A percentile compares a stretch with the other conserved stretches of the same genome.
phyloP scores from a whole-genome alignment of 192 early-diverging fungal genomes.

The Linnemannia schmuckeri region DNA sequence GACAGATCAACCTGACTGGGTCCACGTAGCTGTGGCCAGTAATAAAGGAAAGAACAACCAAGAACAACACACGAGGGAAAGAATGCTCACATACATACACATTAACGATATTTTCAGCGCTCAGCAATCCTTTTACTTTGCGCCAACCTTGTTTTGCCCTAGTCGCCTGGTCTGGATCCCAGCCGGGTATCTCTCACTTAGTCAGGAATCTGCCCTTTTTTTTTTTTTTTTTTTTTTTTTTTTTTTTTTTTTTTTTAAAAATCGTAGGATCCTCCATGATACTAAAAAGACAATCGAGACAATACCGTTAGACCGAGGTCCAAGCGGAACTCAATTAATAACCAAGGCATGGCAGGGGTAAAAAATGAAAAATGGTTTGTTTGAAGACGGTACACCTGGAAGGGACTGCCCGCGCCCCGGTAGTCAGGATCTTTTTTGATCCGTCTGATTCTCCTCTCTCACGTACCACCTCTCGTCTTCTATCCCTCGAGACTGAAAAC shows the following conservation, averaged over 20 bases:
- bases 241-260: not conserved
- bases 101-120: not conserved
- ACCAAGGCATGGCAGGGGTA: no score
- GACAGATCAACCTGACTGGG: not conserved
- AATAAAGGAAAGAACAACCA: not conserved
- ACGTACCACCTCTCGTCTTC: no score
- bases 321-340: not conserved
- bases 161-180: not conserved
- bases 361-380: not conserved
- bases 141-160: not conserved
- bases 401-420: not conserved
- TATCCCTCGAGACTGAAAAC: not conserved
- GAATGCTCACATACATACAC: not conserved
- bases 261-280: not conserved
- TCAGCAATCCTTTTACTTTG: not conserved
- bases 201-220: no score
- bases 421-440: not conserved
- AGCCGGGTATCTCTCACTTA: no score
- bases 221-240: not conserved
- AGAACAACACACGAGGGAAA: not conserved
- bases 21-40: not conserved
- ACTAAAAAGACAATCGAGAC: not conserved
- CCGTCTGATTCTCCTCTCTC: not conserved
- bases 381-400: not conserved
- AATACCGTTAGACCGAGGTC: not conserved